Evolutionary conservation across 345 rosid species (phyloP), one percentile per base, ranked within the genome.

Genomic region (Eutrema yunnanense): DNA sequence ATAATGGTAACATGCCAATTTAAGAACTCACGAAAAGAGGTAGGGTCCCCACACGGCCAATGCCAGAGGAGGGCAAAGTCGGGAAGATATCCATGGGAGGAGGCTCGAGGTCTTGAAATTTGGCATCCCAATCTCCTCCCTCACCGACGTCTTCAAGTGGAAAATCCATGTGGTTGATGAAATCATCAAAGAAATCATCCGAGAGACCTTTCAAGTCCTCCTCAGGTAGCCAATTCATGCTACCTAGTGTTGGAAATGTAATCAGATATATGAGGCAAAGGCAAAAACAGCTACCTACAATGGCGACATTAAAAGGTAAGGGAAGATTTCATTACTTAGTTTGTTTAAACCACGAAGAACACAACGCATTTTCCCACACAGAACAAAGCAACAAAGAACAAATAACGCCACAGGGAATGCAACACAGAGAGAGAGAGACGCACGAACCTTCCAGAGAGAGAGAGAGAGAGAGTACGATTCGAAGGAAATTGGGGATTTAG

Each of bases 111-210:
- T 73, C 63, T 77, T 81, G 85, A 64, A 94, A 89, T 29, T 72
- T 76, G 43, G 83, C 74, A 37, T 74, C 82, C 98, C 92, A 88
- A 73, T 89, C 91, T 22, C 76, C 91, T 22, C 76, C 90, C 4
- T 62, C 79, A 8, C 27, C 83, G 70, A 80, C 70, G 57, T 85
- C 93, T 72, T 91, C 96, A 51, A 79, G 51, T 0, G 97, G 88
- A 33, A 84, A 77, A 68, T 87, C 93, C 4, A 88, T 47, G n/a
- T 54, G 79, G 51, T 81, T 80, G 44, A 87, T 57, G 56, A 82
- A 76, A 48, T 84, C 87, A 70, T 86, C 89, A 56, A 87, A 85
- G 64, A 87, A 83, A 73, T 86, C 89, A 76, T 88, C 97, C 0
- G 82, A 53, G 26, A 83, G 72, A 16, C 84, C 85, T 47, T 81